These are phyloP conservation scores for Fusarium drepaniforme DNA, from an alignment of 2,329 filamentous ascomycete genomes.

Conservation along the genomic window DNA sequence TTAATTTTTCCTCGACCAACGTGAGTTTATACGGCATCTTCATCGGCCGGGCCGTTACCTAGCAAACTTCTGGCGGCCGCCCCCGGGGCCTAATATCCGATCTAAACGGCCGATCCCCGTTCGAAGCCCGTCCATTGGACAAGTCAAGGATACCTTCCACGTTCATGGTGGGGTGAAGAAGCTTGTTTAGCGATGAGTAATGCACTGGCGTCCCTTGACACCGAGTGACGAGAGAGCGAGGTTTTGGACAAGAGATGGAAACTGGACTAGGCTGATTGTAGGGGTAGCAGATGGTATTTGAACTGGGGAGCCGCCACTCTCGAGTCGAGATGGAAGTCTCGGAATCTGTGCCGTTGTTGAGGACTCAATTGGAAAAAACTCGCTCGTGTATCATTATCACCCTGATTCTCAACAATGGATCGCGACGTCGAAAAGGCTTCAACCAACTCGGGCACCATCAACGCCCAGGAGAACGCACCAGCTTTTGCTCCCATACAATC, in stretches of 20 bases:
- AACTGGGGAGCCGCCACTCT: constrained; percentile 6
- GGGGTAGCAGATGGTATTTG: constrained; percentile 9
- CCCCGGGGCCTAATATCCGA: constrained; percentile 9
- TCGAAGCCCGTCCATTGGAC: neutral
- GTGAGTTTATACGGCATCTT: neutral
- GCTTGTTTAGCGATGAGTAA: constrained; percentile 11
- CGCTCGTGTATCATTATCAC: neutral
- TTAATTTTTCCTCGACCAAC: neutral
- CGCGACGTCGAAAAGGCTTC: constrained; percentile 43
- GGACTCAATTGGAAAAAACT: neutral
- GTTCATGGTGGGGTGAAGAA: constrained; percentile 1
- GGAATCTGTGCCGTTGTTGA: neutral
- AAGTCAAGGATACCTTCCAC: neutral
- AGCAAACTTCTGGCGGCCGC: neutral
- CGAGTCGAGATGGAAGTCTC: neutral
- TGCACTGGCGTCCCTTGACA: constrained; percentile 4
- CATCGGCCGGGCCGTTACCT: neutral
- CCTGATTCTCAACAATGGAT: constrained; percentile 30
- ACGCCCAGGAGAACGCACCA: neutral
- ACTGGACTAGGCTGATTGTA: neutral
- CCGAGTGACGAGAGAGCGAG: constrained; percentile 1
- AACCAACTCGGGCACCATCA: constrained; percentile 17
- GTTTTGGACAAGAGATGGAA: neutral
- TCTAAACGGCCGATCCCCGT: neutral
- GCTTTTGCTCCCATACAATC: constrained; percentile 30